Conservation (phyloP, 2,329 filamentous ascomycete genomes). For the Blastomyces gilchristii region DNA sequence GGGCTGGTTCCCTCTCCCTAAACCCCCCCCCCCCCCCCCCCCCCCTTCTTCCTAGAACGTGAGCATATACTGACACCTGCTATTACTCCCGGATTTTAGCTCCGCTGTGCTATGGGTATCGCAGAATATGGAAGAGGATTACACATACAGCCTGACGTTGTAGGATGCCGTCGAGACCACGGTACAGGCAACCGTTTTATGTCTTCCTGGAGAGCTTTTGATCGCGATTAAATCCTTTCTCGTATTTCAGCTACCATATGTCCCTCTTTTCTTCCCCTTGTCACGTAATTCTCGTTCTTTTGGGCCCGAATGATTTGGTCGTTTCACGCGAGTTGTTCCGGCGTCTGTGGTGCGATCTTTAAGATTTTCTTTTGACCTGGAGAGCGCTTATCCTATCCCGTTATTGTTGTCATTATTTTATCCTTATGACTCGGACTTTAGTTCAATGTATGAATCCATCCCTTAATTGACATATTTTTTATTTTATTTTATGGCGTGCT, state of each 20-base stretch:
- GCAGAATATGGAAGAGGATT: slow-evolving; percentile 64
- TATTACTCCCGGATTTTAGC: slow-evolving; percentile 28
- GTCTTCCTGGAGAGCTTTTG: background rate
- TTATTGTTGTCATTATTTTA: background rate
- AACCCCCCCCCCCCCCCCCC: too few relatives aligned
- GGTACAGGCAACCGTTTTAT: background rate
- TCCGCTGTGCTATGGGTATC: slow-evolving; percentile 58
- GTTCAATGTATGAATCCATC: background rate
- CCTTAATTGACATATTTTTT: background rate
- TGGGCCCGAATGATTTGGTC: background rate
- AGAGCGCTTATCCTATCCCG: background rate
- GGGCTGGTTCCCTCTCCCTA: slow-evolving; percentile 22
- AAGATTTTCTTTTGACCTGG: background rate
- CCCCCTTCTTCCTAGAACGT: background rate
- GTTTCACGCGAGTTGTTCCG: background rate
- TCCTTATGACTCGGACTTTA: background rate
- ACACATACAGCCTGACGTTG: slow-evolving; percentile 58
- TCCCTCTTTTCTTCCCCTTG: background rate
- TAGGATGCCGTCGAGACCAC: slow-evolving; percentile 25
- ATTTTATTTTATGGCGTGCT: background rate
- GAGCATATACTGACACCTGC: background rate
- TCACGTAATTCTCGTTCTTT: background rate
- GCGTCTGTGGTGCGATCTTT: background rate
- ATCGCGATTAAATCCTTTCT: background rate
- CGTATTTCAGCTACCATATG: background rate